Evolutionary conservation across 768 basidiomycete genomes (phyloP).

Genomic region (Cyathus striatus): DNA sequence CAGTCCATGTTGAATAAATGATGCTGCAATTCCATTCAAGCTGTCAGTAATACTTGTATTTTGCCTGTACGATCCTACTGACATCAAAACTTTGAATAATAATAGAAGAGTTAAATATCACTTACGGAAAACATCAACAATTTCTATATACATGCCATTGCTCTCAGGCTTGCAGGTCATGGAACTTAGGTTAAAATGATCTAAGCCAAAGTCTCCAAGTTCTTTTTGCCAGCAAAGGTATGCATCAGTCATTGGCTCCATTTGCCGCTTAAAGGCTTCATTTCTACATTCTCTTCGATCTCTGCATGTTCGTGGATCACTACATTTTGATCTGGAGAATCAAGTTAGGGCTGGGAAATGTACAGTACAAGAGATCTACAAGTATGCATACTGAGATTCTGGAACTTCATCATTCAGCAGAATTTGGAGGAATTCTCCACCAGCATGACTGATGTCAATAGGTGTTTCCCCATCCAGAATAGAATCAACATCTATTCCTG

Average conservation of each 20-base stretch:
- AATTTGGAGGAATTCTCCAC: constrained; percentile 6
- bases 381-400: too few relatives aligned
- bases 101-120: background rate
- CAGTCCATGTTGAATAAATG: constrained; percentile 15
- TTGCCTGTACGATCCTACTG: background rate
- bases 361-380: too few relatives aligned
- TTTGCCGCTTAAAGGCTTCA: background rate
- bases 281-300: too few relatives aligned
- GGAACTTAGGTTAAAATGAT: too few relatives aligned
- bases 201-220: background rate
- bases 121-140: background rate
- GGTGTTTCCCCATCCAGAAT: background rate
- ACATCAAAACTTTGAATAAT: background rate
- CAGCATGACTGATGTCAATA: constrained; percentile 6
- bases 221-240: constrained; percentile 8
- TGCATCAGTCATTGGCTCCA: constrained; percentile 4
- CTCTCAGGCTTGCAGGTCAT: background rate
- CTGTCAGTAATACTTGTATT: background rate
- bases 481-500: too few relatives aligned
- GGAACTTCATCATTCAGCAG: too few relatives aligned
- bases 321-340: too few relatives aligned
- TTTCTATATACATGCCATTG: background rate
- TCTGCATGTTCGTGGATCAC: too few relatives aligned
- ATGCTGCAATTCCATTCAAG: constrained; percentile 4
- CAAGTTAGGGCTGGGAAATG: too few relatives aligned